phyloP scores from a whole-genome alignment of 352 stramenopile species.

The Pythium vanterpoolii region DNA sequence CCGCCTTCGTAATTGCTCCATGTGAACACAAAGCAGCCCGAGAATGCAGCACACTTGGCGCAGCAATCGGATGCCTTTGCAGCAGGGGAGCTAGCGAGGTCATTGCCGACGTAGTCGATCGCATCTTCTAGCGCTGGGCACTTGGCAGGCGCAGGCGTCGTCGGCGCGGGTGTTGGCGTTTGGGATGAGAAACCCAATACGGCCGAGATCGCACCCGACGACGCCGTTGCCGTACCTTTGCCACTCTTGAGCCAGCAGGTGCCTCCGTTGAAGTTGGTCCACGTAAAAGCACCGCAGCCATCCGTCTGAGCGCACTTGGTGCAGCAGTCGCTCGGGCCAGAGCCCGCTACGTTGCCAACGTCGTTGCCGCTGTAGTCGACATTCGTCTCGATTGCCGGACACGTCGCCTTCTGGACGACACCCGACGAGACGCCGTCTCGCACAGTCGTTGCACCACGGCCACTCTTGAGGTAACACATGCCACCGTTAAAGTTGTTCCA shows the following conservation, averaged over 20 bases:
- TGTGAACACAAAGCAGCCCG: constrained; percentile 18
- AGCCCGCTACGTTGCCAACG: constrained; percentile 1
- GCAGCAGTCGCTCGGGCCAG: constrained; percentile 9
- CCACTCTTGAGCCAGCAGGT: constrained; percentile 23
- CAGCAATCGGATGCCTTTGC: constrained; percentile 22
- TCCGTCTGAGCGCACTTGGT: not conserved
- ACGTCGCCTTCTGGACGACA: not conserved
- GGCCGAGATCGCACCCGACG: constrained; percentile 7
- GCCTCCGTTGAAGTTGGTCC: constrained; percentile 16
- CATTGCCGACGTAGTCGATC: constrained; percentile 28
- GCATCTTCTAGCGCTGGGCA: not conserved
- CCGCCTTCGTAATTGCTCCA: constrained; percentile 52
- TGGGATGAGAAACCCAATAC: constrained; percentile 6
- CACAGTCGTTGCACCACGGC: not conserved
- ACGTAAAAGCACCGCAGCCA: constrained; percentile 23
- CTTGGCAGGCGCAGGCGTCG: not conserved
- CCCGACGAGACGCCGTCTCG: not conserved
- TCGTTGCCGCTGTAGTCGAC: constrained; percentile 14
- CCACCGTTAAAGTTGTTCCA: constrained; percentile 23
- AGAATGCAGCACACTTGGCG: constrained; percentile 4
- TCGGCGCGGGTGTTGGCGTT: not conserved
- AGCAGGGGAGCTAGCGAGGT: too few species aligned
- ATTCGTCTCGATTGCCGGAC: not conserved
- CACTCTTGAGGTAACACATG: constrained; percentile 24
- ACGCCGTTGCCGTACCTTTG: not conserved